Evolutionary conservation across 495 filamentous ascomycete species (phyloP).

Genomic region (Lineolata rhizophorae): DNA sequence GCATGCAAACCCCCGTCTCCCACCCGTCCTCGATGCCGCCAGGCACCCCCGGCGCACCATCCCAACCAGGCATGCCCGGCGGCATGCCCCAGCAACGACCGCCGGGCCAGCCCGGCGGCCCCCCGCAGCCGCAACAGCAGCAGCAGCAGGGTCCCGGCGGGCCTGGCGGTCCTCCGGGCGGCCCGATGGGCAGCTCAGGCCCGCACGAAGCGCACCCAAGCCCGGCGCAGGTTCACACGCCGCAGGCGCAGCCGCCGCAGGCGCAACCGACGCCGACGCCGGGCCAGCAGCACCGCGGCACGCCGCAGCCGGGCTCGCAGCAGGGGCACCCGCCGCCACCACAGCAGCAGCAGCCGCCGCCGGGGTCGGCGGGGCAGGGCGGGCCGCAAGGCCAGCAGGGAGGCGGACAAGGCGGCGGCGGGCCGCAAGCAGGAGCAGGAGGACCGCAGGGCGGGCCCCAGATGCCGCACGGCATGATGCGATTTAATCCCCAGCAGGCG

Average conservation of each 20-base stretch:
- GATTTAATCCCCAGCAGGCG: constrained; percentile 21
- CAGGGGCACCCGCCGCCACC: background rate
- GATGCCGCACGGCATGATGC: too few species aligned
- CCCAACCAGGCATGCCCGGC: background rate
- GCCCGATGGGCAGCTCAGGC: too few species aligned
- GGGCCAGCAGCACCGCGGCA: background rate
- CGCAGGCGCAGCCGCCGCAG: background rate
- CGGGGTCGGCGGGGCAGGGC: background rate
- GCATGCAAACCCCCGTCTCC: too few species aligned
- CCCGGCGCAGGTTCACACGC: background rate
- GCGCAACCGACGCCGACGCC: background rate
- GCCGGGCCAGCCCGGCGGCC: background rate
- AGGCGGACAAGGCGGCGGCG: background rate
- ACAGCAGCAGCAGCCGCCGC: background rate
- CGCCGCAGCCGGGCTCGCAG: background rate
- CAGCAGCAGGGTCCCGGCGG: background rate
- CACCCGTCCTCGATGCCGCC: too few species aligned
- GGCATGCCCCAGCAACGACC: background rate
- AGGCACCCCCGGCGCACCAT: too few species aligned
- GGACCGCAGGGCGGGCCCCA: too few species aligned
- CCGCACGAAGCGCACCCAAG: too few species aligned
- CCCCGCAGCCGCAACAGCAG: background rate
- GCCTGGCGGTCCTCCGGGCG: too few species aligned
- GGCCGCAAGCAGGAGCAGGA: background rate
- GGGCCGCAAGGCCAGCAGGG: background rate